phyloP scores from a whole-genome alignment of 805 yeast genomes.

The Spathaspora gorwiae region DNA sequence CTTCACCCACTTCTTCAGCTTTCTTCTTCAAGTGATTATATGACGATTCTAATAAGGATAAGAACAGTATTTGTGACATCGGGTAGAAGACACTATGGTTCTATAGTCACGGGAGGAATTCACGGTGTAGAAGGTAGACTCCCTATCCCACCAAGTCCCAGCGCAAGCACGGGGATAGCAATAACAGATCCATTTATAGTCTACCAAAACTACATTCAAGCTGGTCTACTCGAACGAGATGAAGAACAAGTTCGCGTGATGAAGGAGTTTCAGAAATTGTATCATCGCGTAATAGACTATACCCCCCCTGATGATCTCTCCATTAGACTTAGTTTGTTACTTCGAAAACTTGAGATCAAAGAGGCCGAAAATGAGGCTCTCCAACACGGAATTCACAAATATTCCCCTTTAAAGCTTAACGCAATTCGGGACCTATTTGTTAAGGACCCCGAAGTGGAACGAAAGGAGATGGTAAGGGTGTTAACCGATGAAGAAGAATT shows the following conservation, averaged over 20 bases:
- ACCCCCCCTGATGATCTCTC: slow-evolving; percentile 47
- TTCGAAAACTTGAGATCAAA: slow-evolving; percentile 29
- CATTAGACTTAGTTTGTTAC: slow-evolving; percentile 39
- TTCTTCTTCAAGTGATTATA: no score
- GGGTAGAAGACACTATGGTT: no score
- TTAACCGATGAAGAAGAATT: slow-evolving; percentile 62
- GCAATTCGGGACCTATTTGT: slow-evolving; percentile 21
- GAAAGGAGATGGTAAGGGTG: slow-evolving; percentile 42
- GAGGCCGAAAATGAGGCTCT: slow-evolving; percentile 20
- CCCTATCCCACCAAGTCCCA: slow-evolving; percentile 13
- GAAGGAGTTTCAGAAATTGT: slow-evolving; percentile 57
- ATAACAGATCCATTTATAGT: slow-evolving; percentile 62
- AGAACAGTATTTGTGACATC: no score
- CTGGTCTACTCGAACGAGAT: slow-evolving; percentile 52
- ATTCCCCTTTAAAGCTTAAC: slow-evolving; percentile 14
- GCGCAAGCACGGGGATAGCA: slow-evolving; percentile 17
- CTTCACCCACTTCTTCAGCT: no score
- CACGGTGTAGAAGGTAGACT: slow-evolving; percentile 37
- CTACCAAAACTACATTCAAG: slow-evolving; percentile 49
- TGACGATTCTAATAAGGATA: no score
- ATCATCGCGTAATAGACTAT: slow-evolving; percentile 55
- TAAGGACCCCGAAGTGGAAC: slow-evolving; percentile 25
- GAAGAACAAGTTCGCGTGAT: slow-evolving; percentile 59
- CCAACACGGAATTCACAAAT: slow-evolving; percentile 6
- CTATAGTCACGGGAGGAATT: slow-evolving; percentile 18